Percentiles rank a stretch among this genome's conserved stretches.
Evolutionary conservation across 495 filamentous ascomycete species (phyloP).

Genomic region (Wilcoxina mikolae): DNA sequence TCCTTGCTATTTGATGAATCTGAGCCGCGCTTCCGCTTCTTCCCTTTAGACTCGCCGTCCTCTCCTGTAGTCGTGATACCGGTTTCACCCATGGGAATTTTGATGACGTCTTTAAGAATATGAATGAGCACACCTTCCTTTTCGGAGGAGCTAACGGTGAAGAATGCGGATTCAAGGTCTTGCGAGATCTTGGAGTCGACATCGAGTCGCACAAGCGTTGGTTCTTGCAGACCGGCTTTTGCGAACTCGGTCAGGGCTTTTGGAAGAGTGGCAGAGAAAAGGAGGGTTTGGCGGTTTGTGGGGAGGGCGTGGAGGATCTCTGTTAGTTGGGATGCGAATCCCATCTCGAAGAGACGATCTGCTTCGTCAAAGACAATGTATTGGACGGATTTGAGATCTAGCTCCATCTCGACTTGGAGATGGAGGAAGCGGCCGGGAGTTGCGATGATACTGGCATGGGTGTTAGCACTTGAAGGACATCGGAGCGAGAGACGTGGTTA

Average conservation of each 20-base stretch:
- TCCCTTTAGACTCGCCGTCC: conserved; percentile 32
- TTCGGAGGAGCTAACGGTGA: conserved; percentile 77
- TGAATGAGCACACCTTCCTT: conserved; percentile 86
- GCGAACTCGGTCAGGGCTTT: conserved; percentile 92
- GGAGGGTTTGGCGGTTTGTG: conserved; percentile 65
- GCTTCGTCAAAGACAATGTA: conserved; percentile 98
- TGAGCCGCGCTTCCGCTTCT: conserved; percentile 53
- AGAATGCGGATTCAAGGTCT: conserved; percentile 84
- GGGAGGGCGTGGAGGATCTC: conserved; percentile 89
- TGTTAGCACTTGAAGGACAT: conserved; percentile 40
- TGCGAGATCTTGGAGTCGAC: conserved; percentile 91
- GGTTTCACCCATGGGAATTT: conserved; percentile 67
- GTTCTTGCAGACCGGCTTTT: conserved; percentile 79
- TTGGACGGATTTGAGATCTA: conserved; percentile 68
- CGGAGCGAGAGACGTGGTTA: background rate
- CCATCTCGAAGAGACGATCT: conserved; percentile 94
- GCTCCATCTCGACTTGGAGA: conserved; percentile 83
- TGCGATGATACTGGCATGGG: conserved; percentile 91
- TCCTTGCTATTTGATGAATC: conserved; percentile 35
- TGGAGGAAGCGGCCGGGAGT: conserved; percentile 93
- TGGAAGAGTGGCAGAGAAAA: conserved; percentile 90
- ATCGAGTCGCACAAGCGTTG: conserved; percentile 72
- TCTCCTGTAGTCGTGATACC: conserved; percentile 17
- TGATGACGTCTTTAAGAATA: conserved; percentile 77
- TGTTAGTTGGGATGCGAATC: conserved; percentile 79